phyloP scores from a whole-genome alignment of 2,329 filamentous ascomycete species.

The Microascus cirrosus region DNA sequence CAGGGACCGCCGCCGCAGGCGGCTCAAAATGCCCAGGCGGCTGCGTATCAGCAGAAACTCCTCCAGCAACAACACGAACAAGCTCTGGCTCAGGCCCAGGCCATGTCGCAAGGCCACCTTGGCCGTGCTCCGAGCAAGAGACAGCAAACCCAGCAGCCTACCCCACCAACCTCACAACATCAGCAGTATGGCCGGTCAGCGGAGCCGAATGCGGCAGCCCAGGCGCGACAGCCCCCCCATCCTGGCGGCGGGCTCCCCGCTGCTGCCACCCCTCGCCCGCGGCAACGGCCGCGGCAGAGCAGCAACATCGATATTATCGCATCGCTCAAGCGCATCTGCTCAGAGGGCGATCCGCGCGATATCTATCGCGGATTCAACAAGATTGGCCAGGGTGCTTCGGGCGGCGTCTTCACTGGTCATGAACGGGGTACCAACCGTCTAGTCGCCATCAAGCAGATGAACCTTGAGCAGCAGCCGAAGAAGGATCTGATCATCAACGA shows the following conservation, averaged over 20 bases:
- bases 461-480: conserved; percentile 94
- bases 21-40: conserved; percentile 28
- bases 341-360: conserved; percentile 75
- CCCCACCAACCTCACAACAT: conserved; percentile 37
- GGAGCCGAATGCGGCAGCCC: neutral
- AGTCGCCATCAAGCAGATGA: conserved; percentile 99
- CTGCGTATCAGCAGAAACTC: conserved; percentile 49
- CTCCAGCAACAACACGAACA: conserved; percentile 80
- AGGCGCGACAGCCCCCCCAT: conserved; percentile 3
- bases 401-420: conserved; percentile 87
- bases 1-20: neutral
- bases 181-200: conserved; percentile 9
- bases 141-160: conserved; percentile 39
- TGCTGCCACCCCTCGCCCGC: conserved; percentile 43
- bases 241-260: conserved; percentile 26
- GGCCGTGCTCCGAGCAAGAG: conserved; percentile 66
- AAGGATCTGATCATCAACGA: conserved; percentile 99
- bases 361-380: conserved; percentile 84
- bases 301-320: conserved; percentile 72
- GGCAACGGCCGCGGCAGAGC: conserved; percentile 70
- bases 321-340: conserved; percentile 81
- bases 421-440: conserved; percentile 74
- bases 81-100: conserved; percentile 67
- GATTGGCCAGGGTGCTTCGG: conserved; percentile 94
- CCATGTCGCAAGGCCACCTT: conserved; percentile 55